Conservation (phyloP, 2,329 filamentous ascomycete species). For the Xylogone sp. region DNA sequence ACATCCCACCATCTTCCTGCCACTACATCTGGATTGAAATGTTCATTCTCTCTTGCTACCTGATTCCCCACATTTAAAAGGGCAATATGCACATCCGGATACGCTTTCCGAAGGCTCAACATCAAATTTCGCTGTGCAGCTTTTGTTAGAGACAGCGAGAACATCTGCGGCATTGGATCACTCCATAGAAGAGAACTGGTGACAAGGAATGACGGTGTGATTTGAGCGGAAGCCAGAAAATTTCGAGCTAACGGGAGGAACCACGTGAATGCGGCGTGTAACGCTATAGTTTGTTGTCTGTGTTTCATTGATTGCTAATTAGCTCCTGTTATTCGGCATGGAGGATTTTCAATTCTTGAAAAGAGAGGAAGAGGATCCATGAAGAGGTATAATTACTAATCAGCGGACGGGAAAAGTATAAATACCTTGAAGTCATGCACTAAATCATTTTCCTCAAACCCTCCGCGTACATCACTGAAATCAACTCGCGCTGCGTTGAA, state of each 20-base stretch:
- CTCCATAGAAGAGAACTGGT: slow-evolving; percentile 44
- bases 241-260: too few relatives aligned
- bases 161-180: slow-evolving; percentile 41
- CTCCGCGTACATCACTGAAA: slow-evolving; percentile 36
- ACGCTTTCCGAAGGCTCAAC: slow-evolving; percentile 38
- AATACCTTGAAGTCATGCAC: slow-evolving; percentile 45
- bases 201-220: slow-evolving; percentile 42
- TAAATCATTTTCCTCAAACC: slow-evolving; percentile 39
- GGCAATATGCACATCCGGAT: slow-evolving; percentile 43
- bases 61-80: slow-evolving; percentile 43
- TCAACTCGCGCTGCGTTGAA: slow-evolving; percentile 50
- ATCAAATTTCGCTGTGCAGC: slow-evolving; percentile 48
- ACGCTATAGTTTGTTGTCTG: slow-evolving; percentile 46
- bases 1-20: too few relatives aligned
- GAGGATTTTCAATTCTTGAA: too few relatives aligned
- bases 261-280: slow-evolving; percentile 34
- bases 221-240: too few relatives aligned
- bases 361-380: too few relatives aligned
- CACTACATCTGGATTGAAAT: too few relatives aligned
- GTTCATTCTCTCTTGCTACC: too few relatives aligned
- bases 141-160: slow-evolving; percentile 47
- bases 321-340: too few relatives aligned
- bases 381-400: too few relatives aligned
- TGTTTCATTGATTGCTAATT: too few relatives aligned
- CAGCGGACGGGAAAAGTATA: background rate